These are phyloP conservation scores for Trametes cinnabarina DNA, from an alignment of 768 basidiomycete genomes.

Conservation along the genomic window DNA sequence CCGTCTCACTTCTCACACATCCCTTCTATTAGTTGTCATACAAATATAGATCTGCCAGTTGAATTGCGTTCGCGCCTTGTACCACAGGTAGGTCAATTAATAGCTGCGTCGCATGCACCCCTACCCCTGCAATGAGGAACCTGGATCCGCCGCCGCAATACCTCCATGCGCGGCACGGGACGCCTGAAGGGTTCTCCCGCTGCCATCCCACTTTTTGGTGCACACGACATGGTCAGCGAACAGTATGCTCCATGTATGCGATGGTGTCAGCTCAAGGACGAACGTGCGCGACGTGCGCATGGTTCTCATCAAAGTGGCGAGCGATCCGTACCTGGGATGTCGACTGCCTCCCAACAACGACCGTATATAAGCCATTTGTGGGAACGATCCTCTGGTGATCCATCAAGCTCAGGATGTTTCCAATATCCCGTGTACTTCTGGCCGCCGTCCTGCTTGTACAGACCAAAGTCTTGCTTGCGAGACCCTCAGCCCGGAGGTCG, in stretches of 20 bases:
- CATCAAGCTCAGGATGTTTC: background rate
- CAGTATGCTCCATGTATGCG: background rate
- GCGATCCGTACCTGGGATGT: background rate
- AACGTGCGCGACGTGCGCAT: conserved; percentile 6
- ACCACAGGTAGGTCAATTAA: too few relatives aligned
- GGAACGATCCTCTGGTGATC: background rate
- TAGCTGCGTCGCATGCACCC: too few relatives aligned
- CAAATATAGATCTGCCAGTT: too few relatives aligned
- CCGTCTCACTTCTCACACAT: too few relatives aligned
- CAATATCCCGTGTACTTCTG: background rate
- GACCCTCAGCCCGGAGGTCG: background rate
- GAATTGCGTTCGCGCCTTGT: too few relatives aligned
- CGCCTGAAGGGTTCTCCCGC: too few relatives aligned
- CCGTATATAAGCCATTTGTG: background rate
- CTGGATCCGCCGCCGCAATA: too few relatives aligned
- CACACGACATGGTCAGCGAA: too few relatives aligned
- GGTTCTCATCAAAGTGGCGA: background rate
- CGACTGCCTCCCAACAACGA: background rate
- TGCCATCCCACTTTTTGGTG: too few relatives aligned
- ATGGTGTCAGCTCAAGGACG: background rate
- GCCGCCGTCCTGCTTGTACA: background rate
- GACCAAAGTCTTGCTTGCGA: background rate
- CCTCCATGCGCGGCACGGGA: too few relatives aligned
- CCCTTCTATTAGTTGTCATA: too few relatives aligned
- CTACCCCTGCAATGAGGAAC: too few relatives aligned